These are phyloP conservation scores for Cryptococcus depauperatus DNA, from an alignment of 1,284 basidiomycete species.

Conservation along the genomic window DNA sequence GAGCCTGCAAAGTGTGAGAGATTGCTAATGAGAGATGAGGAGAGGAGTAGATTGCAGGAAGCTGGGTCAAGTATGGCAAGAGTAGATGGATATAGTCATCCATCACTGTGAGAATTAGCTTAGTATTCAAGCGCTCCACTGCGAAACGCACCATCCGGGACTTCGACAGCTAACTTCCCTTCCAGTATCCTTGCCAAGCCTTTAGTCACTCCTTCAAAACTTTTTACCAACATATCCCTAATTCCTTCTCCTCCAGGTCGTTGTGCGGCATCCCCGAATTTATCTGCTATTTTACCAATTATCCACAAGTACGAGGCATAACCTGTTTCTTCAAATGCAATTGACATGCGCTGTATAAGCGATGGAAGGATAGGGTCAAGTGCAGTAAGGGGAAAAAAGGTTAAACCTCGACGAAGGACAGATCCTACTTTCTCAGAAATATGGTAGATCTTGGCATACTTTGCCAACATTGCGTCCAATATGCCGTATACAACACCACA, in stretches of 20 bases:
- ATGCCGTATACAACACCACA: constrained; percentile 74
- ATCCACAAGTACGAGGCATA: constrained; percentile 93
- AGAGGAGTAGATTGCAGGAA: constrained; percentile 70
- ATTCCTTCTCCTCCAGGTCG: constrained; percentile 47
- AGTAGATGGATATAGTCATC: constrained; percentile 90
- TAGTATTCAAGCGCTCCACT: constrained; percentile 1
- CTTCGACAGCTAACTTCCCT: constrained; percentile 57
- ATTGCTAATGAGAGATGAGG: constrained; percentile 66
- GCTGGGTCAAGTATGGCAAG: constrained; percentile 58
- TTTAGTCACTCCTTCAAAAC: constrained; percentile 67
- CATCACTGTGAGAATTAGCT: constrained; percentile 55
- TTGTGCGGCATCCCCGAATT: constrained; percentile 55
- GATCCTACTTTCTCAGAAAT: constrained; percentile 79
- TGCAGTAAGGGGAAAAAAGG: constrained; percentile 63
- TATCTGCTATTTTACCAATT: constrained; percentile 67
- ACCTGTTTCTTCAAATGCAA: constrained; percentile 71
- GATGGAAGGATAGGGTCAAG: constrained; percentile 62
- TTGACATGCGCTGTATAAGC: constrained; percentile 65
- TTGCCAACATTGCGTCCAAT: constrained; percentile 69
- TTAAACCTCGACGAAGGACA: constrained; percentile 76
- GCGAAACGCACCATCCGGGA: constrained; percentile 65
- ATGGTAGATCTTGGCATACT: constrained; percentile 69
- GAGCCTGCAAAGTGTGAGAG: constrained; percentile 62
- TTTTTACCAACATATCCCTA: constrained; percentile 50
- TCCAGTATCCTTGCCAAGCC: constrained; percentile 63